These are phyloP conservation scores for Chlorella sp. DNA, from an alignment of 139 green algal species.

Conservation along the genomic window DNA sequence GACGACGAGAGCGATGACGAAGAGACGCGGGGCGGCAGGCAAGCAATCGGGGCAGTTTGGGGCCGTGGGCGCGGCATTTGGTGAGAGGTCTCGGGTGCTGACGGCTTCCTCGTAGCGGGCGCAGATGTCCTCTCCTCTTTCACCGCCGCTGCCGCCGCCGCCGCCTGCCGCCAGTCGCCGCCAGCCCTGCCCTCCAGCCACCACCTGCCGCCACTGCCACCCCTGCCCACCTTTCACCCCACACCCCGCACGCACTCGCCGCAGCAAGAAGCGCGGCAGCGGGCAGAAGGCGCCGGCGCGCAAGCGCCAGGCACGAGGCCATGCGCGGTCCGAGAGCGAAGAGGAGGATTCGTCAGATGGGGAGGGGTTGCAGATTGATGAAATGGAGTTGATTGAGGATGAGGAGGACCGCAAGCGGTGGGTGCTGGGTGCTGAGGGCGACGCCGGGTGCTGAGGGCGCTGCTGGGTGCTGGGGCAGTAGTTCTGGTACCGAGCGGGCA, in stretches of 20 bases:
- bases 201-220: neutral
- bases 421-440: neutral
- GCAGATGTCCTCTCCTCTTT: neutral
- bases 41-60: neutral
- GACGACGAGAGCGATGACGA: constrained; percentile 40
- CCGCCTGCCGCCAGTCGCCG: neutral
- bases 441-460: too few relatives aligned
- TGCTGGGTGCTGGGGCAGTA: too few relatives aligned
- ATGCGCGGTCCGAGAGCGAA: neutral
- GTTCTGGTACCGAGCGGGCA: too few relatives aligned
- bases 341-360: constrained; percentile 14
- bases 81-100: neutral
- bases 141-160: neutral
- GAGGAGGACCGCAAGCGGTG: constrained; percentile 42
- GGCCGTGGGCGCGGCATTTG: neutral
- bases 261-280: constrained; percentile 33
- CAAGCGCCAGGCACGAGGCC: constrained; percentile 9
- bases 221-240: neutral
- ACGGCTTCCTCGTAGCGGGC: neutral
- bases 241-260: neutral
- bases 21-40: neutral
- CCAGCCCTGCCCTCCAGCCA: neutral
- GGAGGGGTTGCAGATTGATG: constrained; percentile 26
- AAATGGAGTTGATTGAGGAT: constrained; percentile 41
- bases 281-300: constrained; percentile 2